These are phyloP conservation scores for Sporothrix mexicana DNA, from an alignment of 2,329 filamentous ascomycete species.

Conservation along the genomic window DNA sequence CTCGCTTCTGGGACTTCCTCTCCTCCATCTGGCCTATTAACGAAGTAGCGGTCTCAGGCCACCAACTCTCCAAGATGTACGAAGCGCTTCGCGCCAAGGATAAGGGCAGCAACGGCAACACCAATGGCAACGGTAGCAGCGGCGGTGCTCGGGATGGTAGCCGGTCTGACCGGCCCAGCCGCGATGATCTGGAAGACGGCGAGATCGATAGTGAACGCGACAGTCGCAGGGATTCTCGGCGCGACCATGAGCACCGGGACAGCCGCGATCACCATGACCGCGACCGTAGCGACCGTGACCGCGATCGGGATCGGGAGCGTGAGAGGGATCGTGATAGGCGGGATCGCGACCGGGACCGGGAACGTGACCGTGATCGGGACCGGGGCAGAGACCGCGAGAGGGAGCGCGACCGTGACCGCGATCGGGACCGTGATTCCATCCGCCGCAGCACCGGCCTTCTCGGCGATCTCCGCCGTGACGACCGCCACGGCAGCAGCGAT, in stretches of 20 bases:
- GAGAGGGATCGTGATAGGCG: slow-evolving; percentile 42
- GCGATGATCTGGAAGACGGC: slow-evolving; percentile 47
- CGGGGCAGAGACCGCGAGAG: slow-evolving; percentile 31
- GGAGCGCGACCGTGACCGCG: slow-evolving; percentile 41
- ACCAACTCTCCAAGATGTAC: slow-evolving; percentile 48
- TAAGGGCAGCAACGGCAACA: slow-evolving; percentile 37
- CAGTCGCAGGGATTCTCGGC: slow-evolving; percentile 43
- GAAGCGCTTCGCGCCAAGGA: slow-evolving; percentile 46
- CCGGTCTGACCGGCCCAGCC: slow-evolving; percentile 37
- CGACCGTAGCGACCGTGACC: slow-evolving; percentile 38
- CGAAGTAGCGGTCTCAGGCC: slow-evolving; percentile 47
- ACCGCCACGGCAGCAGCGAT: slow-evolving; percentile 21
- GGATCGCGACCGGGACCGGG: slow-evolving; percentile 28
- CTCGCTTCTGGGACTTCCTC: slow-evolving; percentile 49
- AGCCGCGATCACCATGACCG: slow-evolving; percentile 31
- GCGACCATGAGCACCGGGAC: slow-evolving; percentile 38
- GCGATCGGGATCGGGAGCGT: slow-evolving; percentile 43
- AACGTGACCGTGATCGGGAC: slow-evolving; percentile 33
- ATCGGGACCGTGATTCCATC: slow-evolving; percentile 46
- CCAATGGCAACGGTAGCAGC: slow-evolving; percentile 29
- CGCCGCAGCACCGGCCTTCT: slow-evolving; percentile 41
- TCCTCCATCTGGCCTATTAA: slow-evolving; percentile 50
- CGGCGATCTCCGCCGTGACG: slow-evolving; percentile 31
- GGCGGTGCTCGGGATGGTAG: slow-evolving; percentile 31
- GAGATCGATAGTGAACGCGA: slow-evolving; percentile 49